Conservation (phyloP, 2,329 filamentous ascomycete genomes). For the Lasiodiplodia gonubiensis region DNA sequence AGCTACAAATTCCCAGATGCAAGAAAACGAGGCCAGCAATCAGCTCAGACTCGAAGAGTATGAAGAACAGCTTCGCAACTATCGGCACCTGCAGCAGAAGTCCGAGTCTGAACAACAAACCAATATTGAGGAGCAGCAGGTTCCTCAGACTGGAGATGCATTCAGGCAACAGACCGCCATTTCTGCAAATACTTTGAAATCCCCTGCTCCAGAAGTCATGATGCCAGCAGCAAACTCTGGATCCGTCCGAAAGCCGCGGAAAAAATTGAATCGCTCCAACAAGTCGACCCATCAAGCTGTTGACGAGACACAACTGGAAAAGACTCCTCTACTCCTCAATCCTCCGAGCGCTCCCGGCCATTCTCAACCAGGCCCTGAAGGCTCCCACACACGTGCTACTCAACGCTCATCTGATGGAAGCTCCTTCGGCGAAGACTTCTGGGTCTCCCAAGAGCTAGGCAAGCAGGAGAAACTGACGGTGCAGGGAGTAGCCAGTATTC, state of each 20-base stretch:
- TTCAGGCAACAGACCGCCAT: neutral
- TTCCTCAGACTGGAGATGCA: neutral
- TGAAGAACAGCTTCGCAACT: neutral
- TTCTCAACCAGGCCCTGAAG: too few relatives aligned
- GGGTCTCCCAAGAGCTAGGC: neutral
- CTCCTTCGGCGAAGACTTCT: neutral
- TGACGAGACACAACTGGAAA: neutral
- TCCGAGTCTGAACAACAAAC: neutral
- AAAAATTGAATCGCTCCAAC: neutral
- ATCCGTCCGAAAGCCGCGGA: neutral
- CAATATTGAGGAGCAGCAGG: neutral
- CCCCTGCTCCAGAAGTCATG: neutral
- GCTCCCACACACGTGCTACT: neutral
- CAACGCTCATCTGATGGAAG: neutral
- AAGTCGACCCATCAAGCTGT: neutral
- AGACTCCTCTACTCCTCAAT: neutral
- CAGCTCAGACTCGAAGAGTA: slow-evolving; percentile 2
- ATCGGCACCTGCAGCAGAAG: neutral
- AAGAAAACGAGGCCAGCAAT: slow-evolving; percentile 1
- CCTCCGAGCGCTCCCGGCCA: neutral
- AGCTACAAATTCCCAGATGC: neutral
- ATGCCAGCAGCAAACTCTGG: neutral
- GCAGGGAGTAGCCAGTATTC: neutral
- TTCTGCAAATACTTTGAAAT: neutral
- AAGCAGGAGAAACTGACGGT: neutral